Conservation (phyloP, 1,284 basidiomycete genomes). For the Phellopilus nigrolimitatus region DNA sequence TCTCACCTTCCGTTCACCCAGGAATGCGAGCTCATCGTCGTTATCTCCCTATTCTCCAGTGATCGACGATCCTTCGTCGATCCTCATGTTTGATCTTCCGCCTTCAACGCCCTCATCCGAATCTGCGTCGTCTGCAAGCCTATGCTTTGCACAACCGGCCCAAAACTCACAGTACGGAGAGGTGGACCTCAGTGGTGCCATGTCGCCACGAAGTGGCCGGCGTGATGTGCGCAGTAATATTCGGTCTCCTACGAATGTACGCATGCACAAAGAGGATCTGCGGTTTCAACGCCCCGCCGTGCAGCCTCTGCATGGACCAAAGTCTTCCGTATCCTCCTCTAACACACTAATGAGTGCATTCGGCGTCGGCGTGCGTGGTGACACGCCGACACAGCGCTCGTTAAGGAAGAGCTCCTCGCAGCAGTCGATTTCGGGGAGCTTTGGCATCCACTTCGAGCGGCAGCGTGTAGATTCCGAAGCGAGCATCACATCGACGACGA, state of each 20-base stretch:
- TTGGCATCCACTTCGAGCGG: slow-evolving; percentile 6
- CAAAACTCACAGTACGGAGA: background rate
- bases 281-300: background rate
- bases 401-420: slow-evolving; percentile 19
- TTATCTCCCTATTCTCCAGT: slow-evolving; percentile 8
- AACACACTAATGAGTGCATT: slow-evolving; percentile 14
- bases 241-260: slow-evolving; percentile 1
- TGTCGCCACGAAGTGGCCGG: background rate
- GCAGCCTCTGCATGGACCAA: slow-evolving; percentile 8
- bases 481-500: slow-evolving; percentile 2
- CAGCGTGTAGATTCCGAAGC: slow-evolving; percentile 15
- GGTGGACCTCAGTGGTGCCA: background rate
- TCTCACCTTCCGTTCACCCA: slow-evolving; percentile 18
- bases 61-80: slow-evolving; percentile 13
- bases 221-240: background rate
- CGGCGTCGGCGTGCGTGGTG: slow-evolving; percentile 9
- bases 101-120: slow-evolving; percentile 12
- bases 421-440: slow-evolving; percentile 9
- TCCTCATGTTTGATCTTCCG: slow-evolving; percentile 17
- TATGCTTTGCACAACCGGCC: slow-evolving; percentile 12
- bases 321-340: slow-evolving; percentile 16
- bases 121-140: slow-evolving; percentile 12
- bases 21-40: slow-evolving; percentile 11
- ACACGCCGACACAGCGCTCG: slow-evolving; percentile 17
- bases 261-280: slow-evolving; percentile 3